Evolutionary conservation across 2,329 filamentous ascomycete species (phyloP).

Genomic region (Xylariaceae sp.): DNA sequence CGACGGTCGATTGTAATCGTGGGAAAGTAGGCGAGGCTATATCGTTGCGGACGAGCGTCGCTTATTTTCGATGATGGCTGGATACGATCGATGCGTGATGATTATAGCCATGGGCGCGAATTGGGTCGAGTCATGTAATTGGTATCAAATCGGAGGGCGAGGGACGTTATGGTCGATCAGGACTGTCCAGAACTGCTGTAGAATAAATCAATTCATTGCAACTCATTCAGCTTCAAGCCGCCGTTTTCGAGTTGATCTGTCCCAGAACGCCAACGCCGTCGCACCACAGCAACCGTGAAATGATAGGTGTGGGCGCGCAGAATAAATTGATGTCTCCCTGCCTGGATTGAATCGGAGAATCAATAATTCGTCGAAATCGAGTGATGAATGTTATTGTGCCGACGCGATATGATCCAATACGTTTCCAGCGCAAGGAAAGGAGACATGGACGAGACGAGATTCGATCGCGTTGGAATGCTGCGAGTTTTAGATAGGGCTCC

Average conservation of each 20-base stretch:
- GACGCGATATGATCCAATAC: slow-evolving; percentile 23
- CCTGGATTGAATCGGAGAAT: slow-evolving; percentile 8
- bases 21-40: slow-evolving; percentile 20
- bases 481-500: slow-evolving; percentile 15
- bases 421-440: slow-evolving; percentile 25
- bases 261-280: slow-evolving; percentile 13
- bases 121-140: slow-evolving; percentile 23
- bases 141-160: slow-evolving; percentile 13
- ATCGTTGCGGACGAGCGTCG: slow-evolving; percentile 25
- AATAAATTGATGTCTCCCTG: slow-evolving; percentile 21
- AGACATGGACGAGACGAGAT: slow-evolving; percentile 1
- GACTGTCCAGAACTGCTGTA: slow-evolving; percentile 9
- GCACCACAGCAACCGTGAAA: slow-evolving; percentile 20
- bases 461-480: slow-evolving; percentile 27
- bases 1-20: slow-evolving; percentile 5
- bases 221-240: slow-evolving; percentile 10
- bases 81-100: slow-evolving; percentile 30
- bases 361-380: slow-evolving; percentile 7
- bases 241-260: slow-evolving; percentile 7
- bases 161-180: slow-evolving; percentile 8
- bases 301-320: slow-evolving; percentile 20
- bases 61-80: slow-evolving; percentile 32
- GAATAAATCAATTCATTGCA: slow-evolving; percentile 18
- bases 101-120: slow-evolving; percentile 40
- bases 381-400: slow-evolving; percentile 12